Base-by-base conservation (phyloP, 2,329 filamentous ascomycete genomes). In the Thielaviopsis euricoi region DNA sequence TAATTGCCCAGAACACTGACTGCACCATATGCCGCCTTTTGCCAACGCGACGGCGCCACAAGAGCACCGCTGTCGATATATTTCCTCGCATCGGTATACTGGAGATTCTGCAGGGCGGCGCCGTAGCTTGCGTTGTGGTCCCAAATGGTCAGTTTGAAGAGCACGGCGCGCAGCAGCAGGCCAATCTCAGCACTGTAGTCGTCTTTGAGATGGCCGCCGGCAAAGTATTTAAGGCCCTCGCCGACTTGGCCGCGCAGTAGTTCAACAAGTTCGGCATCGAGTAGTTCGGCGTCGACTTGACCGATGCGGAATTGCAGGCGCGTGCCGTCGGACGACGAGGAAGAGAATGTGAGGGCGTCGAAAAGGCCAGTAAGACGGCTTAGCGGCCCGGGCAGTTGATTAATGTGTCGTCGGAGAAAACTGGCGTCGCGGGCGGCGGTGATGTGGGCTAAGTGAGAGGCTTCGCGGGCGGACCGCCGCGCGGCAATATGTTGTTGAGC, bases 141-240 rank as follows among this genome's bases (percentile, higher is more conserved):
- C 93, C 93, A 98, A 60, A 98, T 84, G 17, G 87, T 89, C 62
- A 98, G 79, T 71, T 98, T 98, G 76, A 96, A 98, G 7, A 98
- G 74, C 2, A 89, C 74, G 1, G 85, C 81, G 52, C 91, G 79
- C 58, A 98, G 75, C 0, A 76, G 79, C 26, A 96, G 76, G 62
- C 86, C 76, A 57, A 97, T 91, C 71, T 97, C 93, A 56, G 87
- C 77, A 15, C 83, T 83, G 83, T 88, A 96, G 66, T 95, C 87
- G 68, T 95, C 89, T 60, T 86, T 81, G 51, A 95, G 71, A 68
- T 90, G 74, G 26, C 78, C 70, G 63, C 84, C 84, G 52, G 86
- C 85, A 63, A 90, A 86, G 69, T 95, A 93, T 67, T 90, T 94
- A 60, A 97, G 73, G 13, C 83, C 93, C 63, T 96, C 89, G 63